These are phyloP conservation scores for Diaporthe amygdali DNA, from an alignment of 2,329 filamentous ascomycete genomes.

Conservation along the genomic window DNA sequence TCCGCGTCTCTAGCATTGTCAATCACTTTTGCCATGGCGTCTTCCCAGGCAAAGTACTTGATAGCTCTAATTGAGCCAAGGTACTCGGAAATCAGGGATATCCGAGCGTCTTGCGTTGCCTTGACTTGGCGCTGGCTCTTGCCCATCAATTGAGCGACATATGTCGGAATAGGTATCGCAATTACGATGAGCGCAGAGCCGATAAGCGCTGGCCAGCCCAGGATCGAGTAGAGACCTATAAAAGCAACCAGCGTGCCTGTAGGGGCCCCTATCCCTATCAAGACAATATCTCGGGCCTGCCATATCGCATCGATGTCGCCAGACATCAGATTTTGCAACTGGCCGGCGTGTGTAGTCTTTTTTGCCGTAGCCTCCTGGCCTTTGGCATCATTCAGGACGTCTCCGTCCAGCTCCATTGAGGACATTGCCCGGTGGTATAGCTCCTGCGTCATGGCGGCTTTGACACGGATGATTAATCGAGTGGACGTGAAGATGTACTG, in stretches of 20 bases:
- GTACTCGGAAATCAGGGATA: slow-evolving; percentile 64
- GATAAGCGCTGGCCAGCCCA: slow-evolving; percentile 61
- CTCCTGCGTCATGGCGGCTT: slow-evolving; percentile 62
- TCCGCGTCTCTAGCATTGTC: slow-evolving; percentile 54
- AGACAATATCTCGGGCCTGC: slow-evolving; percentile 55
- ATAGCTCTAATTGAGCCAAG: slow-evolving; percentile 61
- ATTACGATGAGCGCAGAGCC: slow-evolving; percentile 54
- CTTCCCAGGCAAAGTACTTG: slow-evolving; percentile 68
- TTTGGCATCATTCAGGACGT: slow-evolving; percentile 45
- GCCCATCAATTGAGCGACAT: slow-evolving; percentile 55
- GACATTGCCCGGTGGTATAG: slow-evolving; percentile 60
- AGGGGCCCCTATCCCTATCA: slow-evolving; percentile 50
- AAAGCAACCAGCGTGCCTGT: slow-evolving; percentile 53
- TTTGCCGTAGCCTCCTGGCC: slow-evolving; percentile 29
- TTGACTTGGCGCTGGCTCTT: slow-evolving; percentile 57
- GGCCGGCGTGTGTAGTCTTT: slow-evolving; percentile 29
- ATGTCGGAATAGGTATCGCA: slow-evolving; percentile 54
- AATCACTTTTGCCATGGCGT: slow-evolving; percentile 56
- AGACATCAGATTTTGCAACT: slow-evolving; percentile 56
- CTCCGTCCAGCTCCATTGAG: slow-evolving; percentile 63
- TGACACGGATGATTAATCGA: slow-evolving; percentile 60
- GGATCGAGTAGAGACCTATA: slow-evolving; percentile 57
- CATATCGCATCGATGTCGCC: slow-evolving; percentile 63
- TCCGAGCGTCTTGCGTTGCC: slow-evolving; percentile 59
- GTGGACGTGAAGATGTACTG: slow-evolving; percentile 64